A percentile compares a stretch with the other conserved stretches of the same genome.
phyloP scores from a whole-genome alignment of 345 rosid genomes.

The Hibiscus trionum region DNA sequence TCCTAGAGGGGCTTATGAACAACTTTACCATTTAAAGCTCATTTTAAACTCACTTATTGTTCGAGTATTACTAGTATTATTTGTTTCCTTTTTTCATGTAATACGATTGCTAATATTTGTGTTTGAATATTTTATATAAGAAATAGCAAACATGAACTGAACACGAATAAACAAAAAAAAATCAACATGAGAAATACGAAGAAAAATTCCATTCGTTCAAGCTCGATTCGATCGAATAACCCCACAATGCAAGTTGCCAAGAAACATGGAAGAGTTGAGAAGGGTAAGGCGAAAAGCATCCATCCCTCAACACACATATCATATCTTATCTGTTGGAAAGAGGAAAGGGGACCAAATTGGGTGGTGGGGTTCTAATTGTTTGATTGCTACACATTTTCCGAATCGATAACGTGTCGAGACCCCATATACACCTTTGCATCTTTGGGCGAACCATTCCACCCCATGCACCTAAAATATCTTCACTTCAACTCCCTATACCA shows the following conservation, averaged over 20 bases:
- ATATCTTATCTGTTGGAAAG: slow-evolving; percentile 18
- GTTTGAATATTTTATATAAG: too few relatives aligned
- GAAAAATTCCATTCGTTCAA: too few relatives aligned
- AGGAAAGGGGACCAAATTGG: background rate
- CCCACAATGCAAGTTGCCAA: slow-evolving; percentile 29
- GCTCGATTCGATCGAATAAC: too few relatives aligned
- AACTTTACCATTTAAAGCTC: too few relatives aligned
- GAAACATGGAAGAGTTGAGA: slow-evolving; percentile 20
- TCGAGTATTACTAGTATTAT: too few relatives aligned
- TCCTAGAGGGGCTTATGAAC: too few relatives aligned
- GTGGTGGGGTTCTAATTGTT: slow-evolving; percentile 13
- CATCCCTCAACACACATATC: slow-evolving; percentile 34
- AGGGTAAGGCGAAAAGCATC: slow-evolving; percentile 13
- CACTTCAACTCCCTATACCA: background rate
- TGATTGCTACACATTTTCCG: background rate
- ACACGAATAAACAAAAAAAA: too few relatives aligned
- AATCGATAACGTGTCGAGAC: slow-evolving; percentile 17
- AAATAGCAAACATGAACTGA: too few relatives aligned
- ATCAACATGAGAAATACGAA: too few relatives aligned
- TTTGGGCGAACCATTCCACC: background rate
- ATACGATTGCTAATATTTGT: too few relatives aligned
- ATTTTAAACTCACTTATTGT: too few relatives aligned
- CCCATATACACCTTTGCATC: slow-evolving; percentile 14
- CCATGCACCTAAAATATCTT: slow-evolving; percentile 5
- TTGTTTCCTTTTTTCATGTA: too few relatives aligned